Percentiles rank a stretch among this genome's conserved stretches.
Conservation (phyloP, 78 protist genomes). For the Cyanophora paradoxa region DNA sequence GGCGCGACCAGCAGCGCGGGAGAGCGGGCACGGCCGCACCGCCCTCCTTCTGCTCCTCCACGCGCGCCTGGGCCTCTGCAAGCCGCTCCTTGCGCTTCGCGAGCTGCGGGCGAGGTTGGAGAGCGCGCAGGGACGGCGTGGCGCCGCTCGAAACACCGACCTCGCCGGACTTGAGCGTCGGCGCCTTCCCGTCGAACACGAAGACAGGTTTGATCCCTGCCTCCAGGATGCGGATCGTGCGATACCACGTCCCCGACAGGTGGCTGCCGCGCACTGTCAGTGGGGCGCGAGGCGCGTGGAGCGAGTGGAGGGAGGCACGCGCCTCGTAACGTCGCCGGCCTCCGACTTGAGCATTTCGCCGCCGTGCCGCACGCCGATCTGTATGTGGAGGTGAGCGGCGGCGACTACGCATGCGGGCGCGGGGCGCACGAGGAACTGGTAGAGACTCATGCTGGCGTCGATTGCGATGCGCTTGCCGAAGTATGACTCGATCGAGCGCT, state of each 20-base stretch:
- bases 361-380: slow-evolving; percentile 24
- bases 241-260: slow-evolving; percentile 81
- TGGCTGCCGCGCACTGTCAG: no score
- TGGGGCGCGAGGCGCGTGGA: no score
- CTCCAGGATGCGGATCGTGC: slow-evolving; percentile 84
- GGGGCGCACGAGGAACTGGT: slow-evolving; percentile 80
- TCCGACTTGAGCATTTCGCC: slow-evolving; percentile 50
- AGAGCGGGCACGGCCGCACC: no score
- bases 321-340: slow-evolving; percentile 79
- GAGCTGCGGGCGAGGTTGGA: no score
- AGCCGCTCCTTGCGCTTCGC: not conserved
- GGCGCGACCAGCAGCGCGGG: not conserved
- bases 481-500: not conserved
- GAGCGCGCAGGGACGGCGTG: no score
- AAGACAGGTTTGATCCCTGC: slow-evolving; percentile 92
- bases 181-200: slow-evolving; percentile 98
- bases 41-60: not conserved
- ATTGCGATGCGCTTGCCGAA: slow-evolving; percentile 65
- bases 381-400: no score
- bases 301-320: slow-evolving; percentile 10
- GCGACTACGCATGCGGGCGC: no score
- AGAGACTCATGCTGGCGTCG: slow-evolving; percentile 91
- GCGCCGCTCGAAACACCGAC: not conserved
- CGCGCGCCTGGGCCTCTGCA: slow-evolving; percentile 3
- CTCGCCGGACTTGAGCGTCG: slow-evolving; percentile 83